phyloP scores from a whole-genome alignment of 129 eudicot genomes.

The Helianthus tuberosus region DNA sequence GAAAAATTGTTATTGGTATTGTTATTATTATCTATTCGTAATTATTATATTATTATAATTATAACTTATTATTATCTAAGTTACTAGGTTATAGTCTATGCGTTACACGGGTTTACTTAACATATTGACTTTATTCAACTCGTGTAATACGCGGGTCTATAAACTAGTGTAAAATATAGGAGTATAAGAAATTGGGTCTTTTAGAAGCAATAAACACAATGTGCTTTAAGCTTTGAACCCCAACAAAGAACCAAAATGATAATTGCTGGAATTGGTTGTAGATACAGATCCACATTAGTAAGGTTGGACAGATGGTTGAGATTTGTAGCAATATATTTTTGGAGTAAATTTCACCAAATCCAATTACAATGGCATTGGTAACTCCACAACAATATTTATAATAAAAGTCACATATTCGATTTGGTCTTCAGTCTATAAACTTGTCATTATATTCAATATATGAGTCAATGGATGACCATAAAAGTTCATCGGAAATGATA shows the following conservation, averaged over 20 bases:
- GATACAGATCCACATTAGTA: background rate
- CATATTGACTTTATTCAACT: too few relatives aligned
- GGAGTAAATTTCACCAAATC: background rate
- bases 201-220: too few relatives aligned
- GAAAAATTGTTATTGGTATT: too few relatives aligned
- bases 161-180: too few relatives aligned
- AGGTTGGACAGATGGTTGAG: background rate
- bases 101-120: too few relatives aligned
- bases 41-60: too few relatives aligned
- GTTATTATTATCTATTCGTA: too few relatives aligned
- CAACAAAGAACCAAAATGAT: background rate
- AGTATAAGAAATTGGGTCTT: too few relatives aligned
- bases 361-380: slow-evolving; percentile 8
- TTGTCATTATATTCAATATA: slow-evolving; percentile 8
- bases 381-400: slow-evolving; percentile 20
- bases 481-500: slow-evolving; percentile 25
- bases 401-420: background rate
- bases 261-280: background rate
- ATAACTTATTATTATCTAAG: too few relatives aligned
- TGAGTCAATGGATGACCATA: slow-evolving; percentile 35
- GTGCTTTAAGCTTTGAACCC: background rate
- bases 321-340: background rate
- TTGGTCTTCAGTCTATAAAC: slow-evolving; percentile 17
- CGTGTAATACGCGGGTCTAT: too few relatives aligned
- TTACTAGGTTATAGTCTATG: too few relatives aligned